Base-by-base conservation (phyloP, 495 filamentous ascomycete genomes). In the Chaetomidium leptoderma region DNA sequence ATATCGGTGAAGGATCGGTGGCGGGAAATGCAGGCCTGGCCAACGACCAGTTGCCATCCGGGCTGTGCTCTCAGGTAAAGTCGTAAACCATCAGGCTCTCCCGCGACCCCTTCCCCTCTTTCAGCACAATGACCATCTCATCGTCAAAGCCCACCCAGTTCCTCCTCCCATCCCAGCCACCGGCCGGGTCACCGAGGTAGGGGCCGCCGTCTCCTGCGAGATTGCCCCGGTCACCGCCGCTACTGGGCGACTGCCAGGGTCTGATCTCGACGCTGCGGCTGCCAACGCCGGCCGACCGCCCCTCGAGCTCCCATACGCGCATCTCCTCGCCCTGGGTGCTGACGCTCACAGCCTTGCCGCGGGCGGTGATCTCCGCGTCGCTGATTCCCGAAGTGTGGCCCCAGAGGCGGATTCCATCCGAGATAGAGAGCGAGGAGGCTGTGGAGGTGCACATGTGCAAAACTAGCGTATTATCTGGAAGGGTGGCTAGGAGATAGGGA, bases 331-430 rank as follows among this genome's bases (percentile, higher is more conserved):
- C 93, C 14, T 81, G 76, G 6, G 80, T 79, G 65, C 88, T 91
- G 26, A 97, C 87, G 17, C 90, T 95, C 0, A 98, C 88, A 0
- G 93, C 93, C 68, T 90, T 96, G 13, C 93, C 93, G 19, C 89
- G 82, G 16, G 86, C 82, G 21, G 88, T 92, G 42, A 98, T 88
- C 58, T 96, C 86, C 24, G 89, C 92, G 13, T 86, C 83, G 37
- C 87, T 87, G 14, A 98, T 89, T 1, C 90, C 89, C 1, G 92
- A 95, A 0, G 93, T 97, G 64, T 98, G 93, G 17, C 93, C 93
- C 88, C 89, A 97, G 9, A 98, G 81, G 24, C 88, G 79, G 46
- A 83, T 89, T 16, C 90, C 91, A 1, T 82, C 74, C 23, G 87
- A 84, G 40, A 98, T 86, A 16, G 78, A 82, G 8, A 97, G 77